Evolutionary conservation across 2,329 filamentous ascomycete species (phyloP).

Genomic region (Chaetomium strumarium): DNA sequence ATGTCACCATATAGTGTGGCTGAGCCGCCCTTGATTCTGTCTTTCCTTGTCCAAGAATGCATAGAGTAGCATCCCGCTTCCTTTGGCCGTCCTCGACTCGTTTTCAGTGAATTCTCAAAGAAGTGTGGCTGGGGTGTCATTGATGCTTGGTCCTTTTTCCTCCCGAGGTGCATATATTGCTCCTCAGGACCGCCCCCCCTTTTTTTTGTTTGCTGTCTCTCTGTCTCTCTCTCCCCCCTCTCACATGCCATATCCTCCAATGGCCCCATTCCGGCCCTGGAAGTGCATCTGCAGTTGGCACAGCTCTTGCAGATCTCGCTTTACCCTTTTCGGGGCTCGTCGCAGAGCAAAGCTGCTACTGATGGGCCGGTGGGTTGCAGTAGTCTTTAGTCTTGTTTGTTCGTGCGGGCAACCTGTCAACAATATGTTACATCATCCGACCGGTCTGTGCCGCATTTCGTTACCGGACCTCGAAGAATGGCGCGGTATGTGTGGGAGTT

Average conservation of each 20-base stretch:
- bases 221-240: neutral
- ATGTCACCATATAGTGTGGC: neutral
- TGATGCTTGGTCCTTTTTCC: neutral
- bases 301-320: slow-evolving; percentile 9
- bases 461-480: neutral
- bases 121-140: neutral
- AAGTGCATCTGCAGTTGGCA: slow-evolving; percentile 14
- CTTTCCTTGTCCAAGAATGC: neutral
- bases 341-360: neutral
- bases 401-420: neutral
- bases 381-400: neutral
- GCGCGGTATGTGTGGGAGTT: neutral
- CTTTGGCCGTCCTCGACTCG: no score
- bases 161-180: neutral
- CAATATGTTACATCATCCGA: no score
- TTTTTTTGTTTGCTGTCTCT: neutral
- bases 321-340: slow-evolving; percentile 10
- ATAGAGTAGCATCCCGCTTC: no score
- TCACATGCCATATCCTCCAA: neutral
- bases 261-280: neutral
- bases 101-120: no score
- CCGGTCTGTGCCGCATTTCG: no score
- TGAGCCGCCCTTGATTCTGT: neutral
- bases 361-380: slow-evolving; percentile 7
- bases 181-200: neutral